Percentiles rank a stretch among this genome's conserved stretches.
phyloP scores from a whole-genome alignment of 2,329 filamentous ascomycete genomes.

The Macrophomina phaseolina region DNA sequence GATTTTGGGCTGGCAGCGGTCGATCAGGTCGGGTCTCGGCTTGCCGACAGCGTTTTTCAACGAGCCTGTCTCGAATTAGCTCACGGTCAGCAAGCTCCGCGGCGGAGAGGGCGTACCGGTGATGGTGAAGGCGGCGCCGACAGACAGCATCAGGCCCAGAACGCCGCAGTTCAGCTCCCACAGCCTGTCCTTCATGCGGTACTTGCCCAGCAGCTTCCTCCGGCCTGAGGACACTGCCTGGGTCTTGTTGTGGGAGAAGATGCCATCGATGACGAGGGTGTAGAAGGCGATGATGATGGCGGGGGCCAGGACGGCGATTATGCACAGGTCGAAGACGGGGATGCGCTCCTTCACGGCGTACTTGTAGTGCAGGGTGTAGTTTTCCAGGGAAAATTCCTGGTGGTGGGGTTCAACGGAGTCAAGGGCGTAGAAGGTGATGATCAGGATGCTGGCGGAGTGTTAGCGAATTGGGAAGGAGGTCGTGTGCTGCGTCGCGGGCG shows the following conservation, averaged over 20 bases:
- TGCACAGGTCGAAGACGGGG: conserved; percentile 55
- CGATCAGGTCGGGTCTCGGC: conserved; percentile 64
- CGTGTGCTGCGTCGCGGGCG: conserved; percentile 35
- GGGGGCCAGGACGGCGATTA: conserved; percentile 58
- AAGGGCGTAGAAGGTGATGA: conserved; percentile 58
- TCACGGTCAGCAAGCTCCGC: background rate
- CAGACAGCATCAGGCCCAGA: conserved; percentile 60
- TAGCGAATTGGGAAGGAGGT: conserved; percentile 40
- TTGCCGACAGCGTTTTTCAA: conserved; percentile 66
- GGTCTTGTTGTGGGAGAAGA: conserved; percentile 59
- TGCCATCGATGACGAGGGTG: conserved; percentile 63
- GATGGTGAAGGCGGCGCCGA: conserved; percentile 62
- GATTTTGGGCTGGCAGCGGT: conserved; percentile 55
- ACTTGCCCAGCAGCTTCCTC: conserved; percentile 50
- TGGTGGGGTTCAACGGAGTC: conserved; percentile 62
- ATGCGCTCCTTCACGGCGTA: conserved; percentile 62
- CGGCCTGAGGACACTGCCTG: conserved; percentile 37
- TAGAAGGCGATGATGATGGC: conserved; percentile 60
- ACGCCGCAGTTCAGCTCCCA: conserved; percentile 68
- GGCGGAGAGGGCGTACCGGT: conserved; percentile 49
- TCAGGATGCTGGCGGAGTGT: conserved; percentile 52
- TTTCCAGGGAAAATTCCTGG: conserved; percentile 62
- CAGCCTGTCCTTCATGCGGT: conserved; percentile 61
- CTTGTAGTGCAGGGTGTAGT: conserved; percentile 64
- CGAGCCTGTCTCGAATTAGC: conserved; percentile 41